phyloP scores from a whole-genome alignment of 306 rosid species.

The Cucurbita ficifolia region DNA sequence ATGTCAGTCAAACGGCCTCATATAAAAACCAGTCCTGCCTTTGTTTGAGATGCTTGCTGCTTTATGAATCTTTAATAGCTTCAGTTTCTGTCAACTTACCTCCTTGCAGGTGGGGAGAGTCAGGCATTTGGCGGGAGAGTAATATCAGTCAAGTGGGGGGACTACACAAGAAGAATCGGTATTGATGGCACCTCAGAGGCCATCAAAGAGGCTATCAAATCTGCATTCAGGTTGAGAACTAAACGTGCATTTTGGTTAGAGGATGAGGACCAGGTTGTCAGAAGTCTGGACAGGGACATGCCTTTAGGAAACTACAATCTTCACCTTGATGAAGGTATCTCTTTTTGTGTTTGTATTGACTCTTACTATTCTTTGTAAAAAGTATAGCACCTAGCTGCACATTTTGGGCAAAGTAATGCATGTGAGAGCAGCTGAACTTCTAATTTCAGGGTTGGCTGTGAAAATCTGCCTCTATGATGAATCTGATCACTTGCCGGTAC shows the following conservation, averaged over 20 bases:
- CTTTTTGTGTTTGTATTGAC: neutral
- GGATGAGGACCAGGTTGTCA: conserved; percentile 83
- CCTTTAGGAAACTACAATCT: conserved; percentile 85
- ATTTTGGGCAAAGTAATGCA: neutral
- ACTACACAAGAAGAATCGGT: conserved; percentile 79
- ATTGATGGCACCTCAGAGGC: conserved; percentile 81
- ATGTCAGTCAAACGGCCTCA: no score
- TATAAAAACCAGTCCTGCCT: neutral
- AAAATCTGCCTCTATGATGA: conserved; percentile 74
- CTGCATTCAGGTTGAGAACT: conserved; percentile 85
- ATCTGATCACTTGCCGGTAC: conserved; percentile 63
- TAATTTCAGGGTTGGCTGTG: conserved; percentile 63
- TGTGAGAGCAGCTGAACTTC: conserved; percentile 11
- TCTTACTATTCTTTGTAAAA: neutral
- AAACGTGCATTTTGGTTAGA: conserved; percentile 93
- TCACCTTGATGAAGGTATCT: conserved; percentile 84
- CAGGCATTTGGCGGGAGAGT: conserved; percentile 82
- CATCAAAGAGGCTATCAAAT: conserved; percentile 83
- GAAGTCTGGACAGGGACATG: conserved; percentile 92
- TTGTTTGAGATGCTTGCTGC: neutral
- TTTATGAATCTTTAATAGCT: neutral
- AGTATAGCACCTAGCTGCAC: neutral
- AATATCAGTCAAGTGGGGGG: conserved; percentile 87
- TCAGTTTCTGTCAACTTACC: neutral
- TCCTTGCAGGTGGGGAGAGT: conserved; percentile 52